Percentiles rank a stretch among this genome's conserved stretches.
phyloP scores from a whole-genome alignment of 257 asterid genomes.

The Vinca minor region DNA sequence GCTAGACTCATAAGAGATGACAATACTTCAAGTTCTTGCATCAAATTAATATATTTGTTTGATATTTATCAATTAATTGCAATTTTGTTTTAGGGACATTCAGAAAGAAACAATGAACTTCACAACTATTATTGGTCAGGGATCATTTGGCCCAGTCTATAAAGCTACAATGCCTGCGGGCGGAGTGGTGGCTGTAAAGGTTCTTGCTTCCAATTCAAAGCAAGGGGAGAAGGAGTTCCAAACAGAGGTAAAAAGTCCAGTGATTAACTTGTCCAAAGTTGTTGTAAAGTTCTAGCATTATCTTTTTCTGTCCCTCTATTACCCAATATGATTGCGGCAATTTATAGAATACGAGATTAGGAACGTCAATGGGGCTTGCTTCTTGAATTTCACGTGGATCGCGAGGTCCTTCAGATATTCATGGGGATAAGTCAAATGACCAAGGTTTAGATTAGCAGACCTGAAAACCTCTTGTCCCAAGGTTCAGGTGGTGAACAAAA shows the following conservation, averaged over 20 bases:
- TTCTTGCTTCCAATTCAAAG: conserved; percentile 87
- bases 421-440: not conserved
- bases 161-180: conserved; percentile 81
- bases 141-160: conserved; percentile 95
- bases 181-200: conserved; percentile 88
- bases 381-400: not conserved
- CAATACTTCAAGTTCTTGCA: not conserved
- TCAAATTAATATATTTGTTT: not conserved
- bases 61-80: conserved; percentile 2
- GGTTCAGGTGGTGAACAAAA: not conserved
- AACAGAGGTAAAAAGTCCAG: conserved; percentile 54
- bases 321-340: not conserved
- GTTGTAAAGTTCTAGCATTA: not conserved
- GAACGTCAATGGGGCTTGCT: not conserved
- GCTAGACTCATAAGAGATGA: not conserved
- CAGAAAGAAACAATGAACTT: conserved; percentile 86
- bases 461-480: not conserved
- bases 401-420: not conserved
- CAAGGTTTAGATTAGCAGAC: not conserved
- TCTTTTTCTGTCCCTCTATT: conserved; percentile 1
- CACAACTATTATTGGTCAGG: conserved; percentile 83
- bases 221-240: conserved; percentile 97
- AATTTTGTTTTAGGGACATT: conserved; percentile 56
- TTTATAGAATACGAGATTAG: not conserved
- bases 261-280: not conserved